phyloP scores from a whole-genome alignment of 2,329 filamentous ascomycete species.

The Colletotrichum incanum region DNA sequence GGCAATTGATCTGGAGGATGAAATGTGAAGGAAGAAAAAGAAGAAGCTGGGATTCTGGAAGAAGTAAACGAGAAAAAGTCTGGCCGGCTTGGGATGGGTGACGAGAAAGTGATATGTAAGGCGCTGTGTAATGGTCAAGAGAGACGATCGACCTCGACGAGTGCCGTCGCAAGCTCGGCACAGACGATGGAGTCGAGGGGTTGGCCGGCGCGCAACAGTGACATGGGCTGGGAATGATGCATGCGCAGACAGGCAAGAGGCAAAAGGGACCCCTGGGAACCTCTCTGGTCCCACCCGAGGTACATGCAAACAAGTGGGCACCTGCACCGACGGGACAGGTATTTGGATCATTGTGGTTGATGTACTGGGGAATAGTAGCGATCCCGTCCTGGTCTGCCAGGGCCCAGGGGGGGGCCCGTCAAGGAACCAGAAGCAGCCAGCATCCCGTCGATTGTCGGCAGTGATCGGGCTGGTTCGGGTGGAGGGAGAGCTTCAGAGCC shows the following conservation, averaged over 20 bases:
- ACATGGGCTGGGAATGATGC: constrained; percentile 39
- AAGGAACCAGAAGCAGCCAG: constrained; percentile 27
- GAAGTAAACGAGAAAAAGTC: constrained; percentile 12
- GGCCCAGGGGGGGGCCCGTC: neutral
- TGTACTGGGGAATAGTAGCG: constrained; percentile 11
- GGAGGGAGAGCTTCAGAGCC: constrained; percentile 48
- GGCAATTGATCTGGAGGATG: constrained; percentile 17
- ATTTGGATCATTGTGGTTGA: constrained; percentile 5
- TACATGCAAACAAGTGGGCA: constrained; percentile 17
- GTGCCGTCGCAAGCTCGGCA: constrained; percentile 40
- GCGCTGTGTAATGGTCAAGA: neutral
- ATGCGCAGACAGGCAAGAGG: constrained; percentile 36
- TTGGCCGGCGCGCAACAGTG: constrained; percentile 38
- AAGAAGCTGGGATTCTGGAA: constrained; percentile 20
- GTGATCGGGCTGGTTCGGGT: constrained; percentile 54
- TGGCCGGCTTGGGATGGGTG: constrained; percentile 11
- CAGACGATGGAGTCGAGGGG: constrained; percentile 29
- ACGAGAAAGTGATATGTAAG: constrained; percentile 34
- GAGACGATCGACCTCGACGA: constrained; percentile 22
- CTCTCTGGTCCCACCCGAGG: constrained; percentile 23
- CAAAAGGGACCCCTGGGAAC: constrained; percentile 31
- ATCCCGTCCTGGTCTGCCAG: constrained; percentile 10
- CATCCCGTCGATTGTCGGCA: constrained; percentile 48
- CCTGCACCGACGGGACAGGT: constrained; percentile 20
- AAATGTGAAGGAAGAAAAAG: neutral